Base-by-base conservation (phyloP, 2,329 filamentous ascomycete genomes). In the Fusarium napiforme region DNA sequence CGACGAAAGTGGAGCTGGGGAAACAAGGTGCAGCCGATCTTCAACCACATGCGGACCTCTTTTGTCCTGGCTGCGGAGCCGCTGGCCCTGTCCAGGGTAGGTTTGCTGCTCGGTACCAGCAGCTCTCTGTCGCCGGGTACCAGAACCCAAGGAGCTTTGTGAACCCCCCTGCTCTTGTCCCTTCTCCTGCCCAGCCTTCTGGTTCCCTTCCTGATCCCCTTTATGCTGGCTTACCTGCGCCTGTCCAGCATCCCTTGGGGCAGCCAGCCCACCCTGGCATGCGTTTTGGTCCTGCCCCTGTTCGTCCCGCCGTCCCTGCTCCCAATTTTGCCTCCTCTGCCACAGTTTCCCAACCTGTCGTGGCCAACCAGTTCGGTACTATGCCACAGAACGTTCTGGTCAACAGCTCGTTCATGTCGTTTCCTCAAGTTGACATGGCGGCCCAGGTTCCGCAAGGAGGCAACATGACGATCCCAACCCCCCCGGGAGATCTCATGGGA, bases 271-370 rank as follows among this genome's bases (percentile, higher is more conserved):
- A 26, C 7, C 11, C 8, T 50, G n/a, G 47, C 2, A 14, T 19
- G 2, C 11, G 1, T 7, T 23, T 19, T 7, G 0, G 4, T 2
- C 16, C 47, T 23, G 3, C 4, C 16, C 1, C 12, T 34, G 30
- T 4, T 36, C 0, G 7, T 6, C 49, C 2, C 30, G n/a, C 30
- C 15, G 47, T 3, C 14, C 6, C 47, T 36, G 30, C 14, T 19
- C 30, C 12, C 23, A 8, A 10, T 52, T 36, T 32, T 36, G 50
- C 7, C 34, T 28, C 34, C 11, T 11, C 50, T 39, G 19, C 3
- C 32, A 5, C 34, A 5, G 15, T 7, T 39, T 39, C 23, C 10
- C 34, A 53, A 5, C 19, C 34, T 9, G 18, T 28, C 23, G 23
- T 19, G 16, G 4, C 18, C 47, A 26, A 26, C 47, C 30, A 34